Base-by-base conservation (phyloP, 2,329 filamentous ascomycete genomes). In the Cladophialophora chaetospira region DNA sequence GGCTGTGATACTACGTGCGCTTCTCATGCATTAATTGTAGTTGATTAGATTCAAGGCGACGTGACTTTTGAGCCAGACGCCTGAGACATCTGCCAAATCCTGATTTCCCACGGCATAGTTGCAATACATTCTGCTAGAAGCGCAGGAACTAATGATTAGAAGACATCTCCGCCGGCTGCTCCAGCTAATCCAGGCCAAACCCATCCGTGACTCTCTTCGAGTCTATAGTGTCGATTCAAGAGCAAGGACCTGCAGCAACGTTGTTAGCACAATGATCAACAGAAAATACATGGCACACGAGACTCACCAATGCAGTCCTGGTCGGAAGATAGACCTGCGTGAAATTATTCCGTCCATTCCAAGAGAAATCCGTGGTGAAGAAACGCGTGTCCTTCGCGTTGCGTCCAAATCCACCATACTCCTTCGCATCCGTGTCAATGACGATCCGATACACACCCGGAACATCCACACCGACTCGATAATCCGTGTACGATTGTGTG, bases 281-380 rank as follows among this genome's bases (percentile, higher is more conserved):
- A 10, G n/a, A 11, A 23, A 52, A 23, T 19, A 21, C 25, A 23
- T 5, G 45, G 13, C 21, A 35, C 2, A 2, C 11, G 5, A 35
- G 40, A 60, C 60, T 60, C 53, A 96, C 92, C 72, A 97, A 77
- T 17, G 91, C 93, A 60, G 88, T 91, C 67, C 93, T 81, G 50
- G 84, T 84, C 13, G 93, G 93, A 59, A 96, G 84, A 71, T 99
- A 99, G 51, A 97, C 83, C 71, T 97, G 94, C 45, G 90, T 84
- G 77, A 90, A 97, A 74, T 97, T 97, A 77, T 83, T 88, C 61
- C 94, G 80, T 11, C 83, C 84, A 70, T 97, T 97, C 94, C 94
- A 97, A 61, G 83, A 82, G 77, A 97, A 84, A 11, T 91, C 84
- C 4, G 91, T 95, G 0, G 94, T 97, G 72, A 96, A 97, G 79